Conservation (phyloP, 352 stramenopile species). For the Phytophthora uliginosa region DNA sequence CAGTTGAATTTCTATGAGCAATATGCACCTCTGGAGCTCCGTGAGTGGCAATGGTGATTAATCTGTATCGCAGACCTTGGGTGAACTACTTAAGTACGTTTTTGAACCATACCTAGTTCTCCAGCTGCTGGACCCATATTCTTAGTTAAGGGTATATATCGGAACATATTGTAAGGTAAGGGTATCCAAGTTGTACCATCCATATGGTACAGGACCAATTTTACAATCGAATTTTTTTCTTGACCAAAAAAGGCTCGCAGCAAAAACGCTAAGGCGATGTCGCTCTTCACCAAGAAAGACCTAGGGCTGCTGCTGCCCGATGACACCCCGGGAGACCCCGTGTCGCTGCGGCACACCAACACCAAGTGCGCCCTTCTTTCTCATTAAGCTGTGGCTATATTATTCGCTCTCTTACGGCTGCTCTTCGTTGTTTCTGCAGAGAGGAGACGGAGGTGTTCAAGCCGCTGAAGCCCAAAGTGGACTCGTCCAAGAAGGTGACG, state of each 20-base stretch:
- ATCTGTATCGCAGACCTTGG: too few species aligned
- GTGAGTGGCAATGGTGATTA: too few species aligned
- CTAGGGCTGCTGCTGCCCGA: constrained; percentile 84
- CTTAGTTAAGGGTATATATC: too few species aligned
- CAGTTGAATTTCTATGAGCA: too few species aligned
- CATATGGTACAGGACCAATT: background rate
- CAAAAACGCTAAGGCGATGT: constrained; percentile 43
- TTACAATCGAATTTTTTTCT: background rate
- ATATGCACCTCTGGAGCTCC: too few species aligned
- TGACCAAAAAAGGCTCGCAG: too few species aligned
- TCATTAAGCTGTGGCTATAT: background rate
- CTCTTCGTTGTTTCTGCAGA: constrained; percentile 27
- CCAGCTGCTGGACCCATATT: too few species aligned
- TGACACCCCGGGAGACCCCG: constrained; percentile 77
- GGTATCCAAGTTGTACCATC: too few species aligned
- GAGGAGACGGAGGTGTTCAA: constrained; percentile 83
- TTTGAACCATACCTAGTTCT: too few species aligned
- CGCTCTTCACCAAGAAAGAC: constrained; percentile 92
- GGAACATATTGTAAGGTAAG: too few species aligned
- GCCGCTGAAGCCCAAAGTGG: constrained; percentile 82
- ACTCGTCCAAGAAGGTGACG: constrained; percentile 84
- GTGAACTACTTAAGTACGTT: too few species aligned
- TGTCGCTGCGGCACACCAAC: constrained; percentile 84
- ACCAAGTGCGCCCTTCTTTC: constrained; percentile 48
- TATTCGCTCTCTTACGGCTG: background rate